phyloP scores from a whole-genome alignment of 768 basidiomycete genomes.

The Hygrophorus russula region DNA sequence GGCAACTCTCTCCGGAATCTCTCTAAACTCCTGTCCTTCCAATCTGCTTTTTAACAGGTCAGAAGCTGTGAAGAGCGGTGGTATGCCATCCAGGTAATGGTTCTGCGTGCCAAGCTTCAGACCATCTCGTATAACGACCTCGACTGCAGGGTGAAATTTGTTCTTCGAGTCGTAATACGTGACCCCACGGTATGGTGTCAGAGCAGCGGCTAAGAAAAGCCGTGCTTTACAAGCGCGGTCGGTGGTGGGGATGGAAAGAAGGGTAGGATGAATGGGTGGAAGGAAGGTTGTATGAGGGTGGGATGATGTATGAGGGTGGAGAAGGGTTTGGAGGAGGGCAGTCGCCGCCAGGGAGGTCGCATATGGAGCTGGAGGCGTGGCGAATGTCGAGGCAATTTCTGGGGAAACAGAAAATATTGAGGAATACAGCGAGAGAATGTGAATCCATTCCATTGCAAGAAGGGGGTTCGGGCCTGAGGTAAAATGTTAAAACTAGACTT shows the following conservation, averaged over 20 bases:
- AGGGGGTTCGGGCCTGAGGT: constrained; percentile 61
- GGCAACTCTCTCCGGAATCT: constrained; percentile 38
- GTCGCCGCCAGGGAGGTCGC: constrained; percentile 41
- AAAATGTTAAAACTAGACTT: constrained; percentile 1
- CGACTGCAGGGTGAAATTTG: constrained; percentile 44
- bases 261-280: constrained; percentile 34
- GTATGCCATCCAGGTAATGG: constrained; percentile 69
- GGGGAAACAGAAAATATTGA: constrained; percentile 53
- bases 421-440: constrained; percentile 58
- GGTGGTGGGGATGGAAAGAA: constrained; percentile 25
- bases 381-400: constrained; percentile 29
- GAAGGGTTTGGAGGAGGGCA: constrained; percentile 43
- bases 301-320: constrained; percentile 19
- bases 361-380: constrained; percentile 27
- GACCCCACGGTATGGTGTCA: constrained; percentile 59
- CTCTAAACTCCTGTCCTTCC: constrained; percentile 21
- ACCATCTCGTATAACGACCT: constrained; percentile 70
- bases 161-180: constrained; percentile 57
- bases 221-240: constrained; percentile 37
- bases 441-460: constrained; percentile 63
- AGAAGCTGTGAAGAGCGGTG: constrained; percentile 48
- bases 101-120: constrained; percentile 75
- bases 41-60: constrained; percentile 27
- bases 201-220: constrained; percentile 67
- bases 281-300: constrained; percentile 16